Conservation (phyloP, 768 basidiomycete genomes). For the Hypsizygus marmoreus region DNA sequence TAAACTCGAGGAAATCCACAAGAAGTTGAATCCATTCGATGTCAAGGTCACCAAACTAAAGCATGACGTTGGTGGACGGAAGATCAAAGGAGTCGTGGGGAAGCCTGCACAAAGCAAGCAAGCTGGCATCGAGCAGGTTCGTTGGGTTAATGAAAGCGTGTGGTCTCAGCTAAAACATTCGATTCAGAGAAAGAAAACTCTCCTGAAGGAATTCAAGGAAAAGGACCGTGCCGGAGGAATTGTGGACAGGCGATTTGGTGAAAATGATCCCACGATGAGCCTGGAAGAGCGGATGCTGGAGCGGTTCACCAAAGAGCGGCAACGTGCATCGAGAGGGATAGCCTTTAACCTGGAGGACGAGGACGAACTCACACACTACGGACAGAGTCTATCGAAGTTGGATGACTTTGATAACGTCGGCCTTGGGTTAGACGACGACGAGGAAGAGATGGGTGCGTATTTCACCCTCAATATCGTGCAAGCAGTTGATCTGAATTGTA, state of each 20-base stretch:
- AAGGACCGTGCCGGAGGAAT: constrained; percentile 85
- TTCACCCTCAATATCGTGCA: background rate
- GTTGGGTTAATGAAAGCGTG: constrained; percentile 17
- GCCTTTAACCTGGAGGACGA: constrained; percentile 92
- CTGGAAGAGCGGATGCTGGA: constrained; percentile 96
- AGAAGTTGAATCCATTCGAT: constrained; percentile 92
- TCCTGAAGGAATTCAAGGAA: constrained; percentile 86
- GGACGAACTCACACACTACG: constrained; percentile 89
- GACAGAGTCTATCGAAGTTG: constrained; percentile 80
- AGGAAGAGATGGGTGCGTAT: constrained; percentile 46
- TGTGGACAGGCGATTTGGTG: constrained; percentile 93
- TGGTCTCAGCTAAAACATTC: constrained; percentile 10
- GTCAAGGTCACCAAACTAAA: constrained; percentile 89
- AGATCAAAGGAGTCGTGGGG: constrained; percentile 79
- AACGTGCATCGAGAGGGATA: constrained; percentile 71
- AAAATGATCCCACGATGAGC: constrained; percentile 90
- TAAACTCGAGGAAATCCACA: constrained; percentile 81
- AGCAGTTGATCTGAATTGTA: constrained; percentile 4
- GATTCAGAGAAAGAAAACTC: constrained; percentile 76
- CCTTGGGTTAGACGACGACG: constrained; percentile 58
- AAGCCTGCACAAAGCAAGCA: constrained; percentile 88
- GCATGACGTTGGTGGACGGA: constrained; percentile 90
- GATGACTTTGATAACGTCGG: constrained; percentile 83
- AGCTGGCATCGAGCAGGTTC: constrained; percentile 85
- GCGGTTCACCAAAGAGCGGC: constrained; percentile 90